Base-by-base conservation (phyloP, 2,329 filamentous ascomycete species). In the Parastagonospora avenae region DNA sequence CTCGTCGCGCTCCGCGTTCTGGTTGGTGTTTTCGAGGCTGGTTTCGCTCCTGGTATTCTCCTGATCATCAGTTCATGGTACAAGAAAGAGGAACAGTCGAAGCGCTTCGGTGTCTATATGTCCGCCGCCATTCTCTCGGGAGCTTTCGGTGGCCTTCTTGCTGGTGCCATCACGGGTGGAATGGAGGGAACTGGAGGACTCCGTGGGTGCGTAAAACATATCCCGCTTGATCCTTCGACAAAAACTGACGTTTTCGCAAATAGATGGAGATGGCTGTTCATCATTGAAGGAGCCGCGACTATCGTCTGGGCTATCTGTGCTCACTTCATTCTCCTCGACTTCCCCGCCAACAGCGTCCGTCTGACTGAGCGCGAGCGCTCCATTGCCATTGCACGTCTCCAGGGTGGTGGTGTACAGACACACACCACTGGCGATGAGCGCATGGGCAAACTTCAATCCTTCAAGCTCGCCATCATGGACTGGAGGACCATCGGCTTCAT, bases 51-150 rank as follows among this genome's bases (percentile, higher is more conserved):
- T 0, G 83, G 82, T 24, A 77, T 84, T 37, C 71, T 82, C 39
- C 77, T 80, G 39, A 76, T 82, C 16, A 74, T 86, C 6, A 82
- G 80, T 0, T 82, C 77, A 1, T 86, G 83, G 83, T 86, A 86
- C 61, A 80, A 82, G 52, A 80, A 77, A 42, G 77, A 78, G 10
- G 84, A 86, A 58, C 77, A 85, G 36, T 79, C 80, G 0, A 82
- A 82, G 43, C 78, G 84, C 2, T 82, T 83, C 38, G 81, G 77
- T 7, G 67, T 86, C 1, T 85, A 83, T 57, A 82, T 84, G 53
- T 81, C 82, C n/a, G 81, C 80, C 1, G 82, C 81, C 0, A 79
- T 85, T 2, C 72, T 83, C 2, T 82, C 76, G 0, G 80, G 80
- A n/a, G 81, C 80, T 2, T 83, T 83, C 52, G 79, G 79, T 1